phyloP scores from a whole-genome alignment of 1,284 basidiomycete species.

The Pseudozyma thailandica region DNA sequence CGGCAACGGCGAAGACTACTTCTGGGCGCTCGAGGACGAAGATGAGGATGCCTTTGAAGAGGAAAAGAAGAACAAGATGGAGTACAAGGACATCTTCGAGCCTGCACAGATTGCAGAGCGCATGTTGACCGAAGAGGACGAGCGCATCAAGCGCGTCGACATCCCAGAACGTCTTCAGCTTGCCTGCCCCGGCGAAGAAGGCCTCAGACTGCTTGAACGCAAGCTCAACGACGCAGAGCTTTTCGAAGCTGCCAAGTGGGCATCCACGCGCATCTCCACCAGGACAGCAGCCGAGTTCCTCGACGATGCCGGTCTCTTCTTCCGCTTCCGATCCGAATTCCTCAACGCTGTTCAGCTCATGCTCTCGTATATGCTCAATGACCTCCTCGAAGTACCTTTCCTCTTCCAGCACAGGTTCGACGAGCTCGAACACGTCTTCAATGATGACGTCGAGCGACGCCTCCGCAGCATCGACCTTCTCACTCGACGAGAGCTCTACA shows the following conservation, averaged over 20 bases:
- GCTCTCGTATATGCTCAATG: conserved; percentile 84
- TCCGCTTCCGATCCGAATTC: conserved; percentile 77
- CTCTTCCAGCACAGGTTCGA: conserved; percentile 94
- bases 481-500: conserved; percentile 59
- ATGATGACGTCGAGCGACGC: conserved; percentile 32
- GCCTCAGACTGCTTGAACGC: conserved; percentile 74
- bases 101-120: conserved; percentile 93
- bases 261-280: conserved; percentile 83
- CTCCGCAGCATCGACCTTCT: conserved; percentile 56
- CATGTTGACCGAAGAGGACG: conserved; percentile 92
- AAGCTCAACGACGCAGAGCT: conserved; percentile 77
- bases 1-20: conserved; percentile 95
- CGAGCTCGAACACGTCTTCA: conserved; percentile 78
- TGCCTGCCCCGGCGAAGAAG: conserved; percentile 73
- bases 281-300: conserved; percentile 73
- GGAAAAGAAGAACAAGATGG: conserved; percentile 71
- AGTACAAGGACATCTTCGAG: conserved; percentile 95
- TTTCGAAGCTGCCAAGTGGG: conserved; percentile 86
- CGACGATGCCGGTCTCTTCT: conserved; percentile 72
- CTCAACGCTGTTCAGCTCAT: conserved; percentile 83
- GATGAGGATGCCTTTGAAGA: conserved; percentile 52
- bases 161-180: conserved; percentile 97
- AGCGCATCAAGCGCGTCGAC: conserved; percentile 85
- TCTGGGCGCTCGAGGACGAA: conserved; percentile 84
- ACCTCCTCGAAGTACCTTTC: conserved; percentile 90